These are phyloP conservation scores for Plasmodium malariae DNA, from an alignment of 169 alveolate species.

Conservation along the genomic window DNA sequence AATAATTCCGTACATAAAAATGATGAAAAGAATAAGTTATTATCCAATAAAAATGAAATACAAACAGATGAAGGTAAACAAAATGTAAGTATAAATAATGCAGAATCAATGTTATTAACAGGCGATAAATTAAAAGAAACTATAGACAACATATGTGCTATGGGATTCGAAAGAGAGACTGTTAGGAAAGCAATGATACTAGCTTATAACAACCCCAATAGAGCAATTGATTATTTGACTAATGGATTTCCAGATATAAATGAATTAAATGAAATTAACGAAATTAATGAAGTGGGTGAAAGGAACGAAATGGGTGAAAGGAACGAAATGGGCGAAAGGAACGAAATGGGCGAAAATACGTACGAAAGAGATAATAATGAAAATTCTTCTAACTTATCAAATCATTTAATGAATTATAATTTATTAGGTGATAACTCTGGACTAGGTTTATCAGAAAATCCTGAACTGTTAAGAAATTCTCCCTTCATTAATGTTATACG, in stretches of 20 bases:
- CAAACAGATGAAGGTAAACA: slow-evolving; percentile 83
- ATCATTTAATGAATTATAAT: slow-evolving; percentile 51
- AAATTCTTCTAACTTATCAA: slow-evolving; percentile 59
- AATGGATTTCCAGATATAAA: slow-evolving; percentile 86
- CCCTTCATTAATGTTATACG: slow-evolving; percentile 90
- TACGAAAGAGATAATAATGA: slow-evolving; percentile 75
- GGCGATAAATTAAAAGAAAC: slow-evolving; percentile 78
- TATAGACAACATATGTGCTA: slow-evolving; percentile 88
- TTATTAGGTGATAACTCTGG: slow-evolving; percentile 11
- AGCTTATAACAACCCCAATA: slow-evolving; percentile 96
- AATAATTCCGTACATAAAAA: not conserved
- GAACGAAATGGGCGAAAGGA: not conserved
- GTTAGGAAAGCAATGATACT: slow-evolving; percentile 94
- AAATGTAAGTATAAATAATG: slow-evolving; percentile 77
- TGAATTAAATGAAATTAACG: not conserved
- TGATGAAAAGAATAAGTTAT: slow-evolving; percentile 1
- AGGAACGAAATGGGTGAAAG: slow-evolving; percentile 17
- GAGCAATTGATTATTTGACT: slow-evolving; percentile 95
- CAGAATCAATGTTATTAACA: slow-evolving; percentile 56
- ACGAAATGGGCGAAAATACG: slow-evolving; percentile 66
- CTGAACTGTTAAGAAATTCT: slow-evolving; percentile 80
- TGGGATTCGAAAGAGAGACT: slow-evolving; percentile 93
- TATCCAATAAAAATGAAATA: slow-evolving; percentile 74
- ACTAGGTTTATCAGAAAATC: slow-evolving; percentile 12
- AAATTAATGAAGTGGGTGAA: slow-evolving; percentile 74